Evolutionary conservation across 768 basidiomycete species (phyloP), one percentile per base, ranked within the genome.

Genomic region (Amanita inopinata): DNA sequence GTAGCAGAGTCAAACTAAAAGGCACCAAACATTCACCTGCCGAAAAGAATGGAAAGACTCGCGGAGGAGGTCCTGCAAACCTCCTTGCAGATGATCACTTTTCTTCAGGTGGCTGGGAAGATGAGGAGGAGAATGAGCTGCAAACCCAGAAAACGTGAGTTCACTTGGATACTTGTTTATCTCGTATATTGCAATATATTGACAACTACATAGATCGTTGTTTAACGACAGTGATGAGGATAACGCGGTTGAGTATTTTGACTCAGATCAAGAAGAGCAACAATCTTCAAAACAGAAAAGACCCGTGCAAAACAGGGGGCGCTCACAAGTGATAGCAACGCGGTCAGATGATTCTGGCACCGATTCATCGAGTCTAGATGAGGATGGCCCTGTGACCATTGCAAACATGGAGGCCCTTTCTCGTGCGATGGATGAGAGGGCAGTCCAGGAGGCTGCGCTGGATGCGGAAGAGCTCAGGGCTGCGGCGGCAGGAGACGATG

Each of bases 361-460:
- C 40, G 69, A 59, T 25, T 71, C 71, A 12, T 63, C 67, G 31
- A 70, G 62, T 5, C 66, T 66, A 9, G 71, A 70, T 34, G 70
- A 67, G 5, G 72, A 71, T 33, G 67, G 49, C 9, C 81, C 67
- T 39, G 61, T 80, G 24, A 91, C 87, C 5, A 78, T 78, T 62
- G 74, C 73, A 18, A 91, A 89, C 53, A 87, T 91, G 73, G 88
- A 84, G 49, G 74, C 78, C 27, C 79, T 78, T 19, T 90, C 88
- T 33, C 76, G 76, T 42, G 84, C 83, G 39, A 61, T 90, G 38
- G 88, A 91, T 51, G 78, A 70, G 15, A 64, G 71, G 49, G 78
- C 77, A 4, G 71, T 69, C 18, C 76, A 64, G 8, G 84, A 89
- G 44, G 85, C 80, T 2, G 74, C 76, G 54, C 63, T 85, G 19